These are phyloP conservation scores for Phytophthora syringae DNA, from an alignment of 352 stramenopile genomes.

Conservation along the genomic window DNA sequence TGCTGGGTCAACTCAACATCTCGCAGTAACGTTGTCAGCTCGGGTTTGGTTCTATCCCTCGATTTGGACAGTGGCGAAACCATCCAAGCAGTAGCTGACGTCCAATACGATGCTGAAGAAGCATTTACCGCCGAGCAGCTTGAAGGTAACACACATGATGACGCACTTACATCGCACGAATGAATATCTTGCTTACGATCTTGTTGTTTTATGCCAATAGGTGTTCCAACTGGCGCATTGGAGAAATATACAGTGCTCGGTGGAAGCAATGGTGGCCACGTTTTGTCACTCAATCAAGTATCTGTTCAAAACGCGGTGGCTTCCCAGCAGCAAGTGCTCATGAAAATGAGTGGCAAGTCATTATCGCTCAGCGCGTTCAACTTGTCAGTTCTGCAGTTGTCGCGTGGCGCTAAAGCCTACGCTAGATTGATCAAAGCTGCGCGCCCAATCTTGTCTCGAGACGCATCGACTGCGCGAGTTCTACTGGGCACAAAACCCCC, in stretches of 20 bases:
- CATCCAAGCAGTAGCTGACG: slow-evolving; percentile 41
- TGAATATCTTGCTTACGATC: background rate
- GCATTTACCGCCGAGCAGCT: slow-evolving; percentile 46
- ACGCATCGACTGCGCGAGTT: slow-evolving; percentile 61
- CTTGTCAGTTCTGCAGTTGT: slow-evolving; percentile 43
- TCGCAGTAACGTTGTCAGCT: slow-evolving; percentile 33
- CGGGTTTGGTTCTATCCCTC: slow-evolving; percentile 40
- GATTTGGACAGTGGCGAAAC: slow-evolving; percentile 17
- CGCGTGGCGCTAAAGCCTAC: slow-evolving; percentile 54
- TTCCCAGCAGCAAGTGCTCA: slow-evolving; percentile 30
- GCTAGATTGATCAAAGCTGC: slow-evolving; percentile 49
- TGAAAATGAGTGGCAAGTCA: slow-evolving; percentile 18
- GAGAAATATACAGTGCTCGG: slow-evolving; percentile 67
- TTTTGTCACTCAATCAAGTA: slow-evolving; percentile 43
- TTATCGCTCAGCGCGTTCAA: slow-evolving; percentile 20
- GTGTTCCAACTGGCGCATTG: slow-evolving; percentile 55
- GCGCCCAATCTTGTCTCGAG: slow-evolving; percentile 53
- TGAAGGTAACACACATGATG: slow-evolving; percentile 39
- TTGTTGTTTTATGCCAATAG: slow-evolving; percentile 30
- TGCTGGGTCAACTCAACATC: slow-evolving; percentile 30
- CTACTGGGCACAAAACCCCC: slow-evolving; percentile 64
- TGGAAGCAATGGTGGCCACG: slow-evolving; percentile 30
- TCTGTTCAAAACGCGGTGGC: slow-evolving; percentile 38
- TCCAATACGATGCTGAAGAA: slow-evolving; percentile 57
- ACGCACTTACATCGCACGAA: background rate